Percentiles rank a stretch among this genome's conserved stretches.
phyloP scores from a whole-genome alignment of 2,329 filamentous ascomycete genomes.

The Nemania sp. region DNA sequence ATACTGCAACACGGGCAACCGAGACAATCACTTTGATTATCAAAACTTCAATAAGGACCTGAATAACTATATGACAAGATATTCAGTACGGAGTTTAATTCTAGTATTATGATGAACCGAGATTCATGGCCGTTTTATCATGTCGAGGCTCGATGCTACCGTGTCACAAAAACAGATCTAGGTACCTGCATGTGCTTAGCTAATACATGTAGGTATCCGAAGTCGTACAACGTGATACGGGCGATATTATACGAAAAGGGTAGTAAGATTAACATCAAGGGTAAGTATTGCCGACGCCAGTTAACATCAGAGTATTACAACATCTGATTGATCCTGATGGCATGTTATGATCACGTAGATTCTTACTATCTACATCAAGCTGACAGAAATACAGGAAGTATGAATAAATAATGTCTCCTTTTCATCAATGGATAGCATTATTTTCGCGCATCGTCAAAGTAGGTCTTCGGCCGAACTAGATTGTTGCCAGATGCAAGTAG shows the following conservation, averaged over 20 bases:
- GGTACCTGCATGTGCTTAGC: constrained; percentile 31
- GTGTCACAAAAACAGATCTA: constrained; percentile 16
- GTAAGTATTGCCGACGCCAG: background rate
- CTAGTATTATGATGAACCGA: background rate
- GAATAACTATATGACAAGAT: background rate
- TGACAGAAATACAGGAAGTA: background rate
- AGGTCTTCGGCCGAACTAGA: too few relatives aligned
- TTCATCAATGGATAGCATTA: background rate
- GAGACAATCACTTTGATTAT: too few relatives aligned
- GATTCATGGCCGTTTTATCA: background rate
- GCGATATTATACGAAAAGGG: constrained; percentile 23
- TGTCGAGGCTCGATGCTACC: background rate
- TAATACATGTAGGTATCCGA: constrained; percentile 25
- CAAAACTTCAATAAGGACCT: too few relatives aligned
- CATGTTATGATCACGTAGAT: constrained; percentile 2
- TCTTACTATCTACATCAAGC: background rate
- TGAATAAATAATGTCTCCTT: background rate
- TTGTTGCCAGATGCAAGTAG: constrained; percentile 11
- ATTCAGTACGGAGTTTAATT: background rate
- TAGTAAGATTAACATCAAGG: background rate
- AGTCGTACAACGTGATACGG: constrained; percentile 27
- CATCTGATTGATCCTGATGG: constrained; percentile 20
- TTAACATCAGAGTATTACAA: constrained; percentile 2
- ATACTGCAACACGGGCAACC: too few relatives aligned
- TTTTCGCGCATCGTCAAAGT: too few relatives aligned